Evolutionary conservation across 2,329 filamentous ascomycete species (phyloP).

Genomic region (Pestalotiopsis sp.): DNA sequence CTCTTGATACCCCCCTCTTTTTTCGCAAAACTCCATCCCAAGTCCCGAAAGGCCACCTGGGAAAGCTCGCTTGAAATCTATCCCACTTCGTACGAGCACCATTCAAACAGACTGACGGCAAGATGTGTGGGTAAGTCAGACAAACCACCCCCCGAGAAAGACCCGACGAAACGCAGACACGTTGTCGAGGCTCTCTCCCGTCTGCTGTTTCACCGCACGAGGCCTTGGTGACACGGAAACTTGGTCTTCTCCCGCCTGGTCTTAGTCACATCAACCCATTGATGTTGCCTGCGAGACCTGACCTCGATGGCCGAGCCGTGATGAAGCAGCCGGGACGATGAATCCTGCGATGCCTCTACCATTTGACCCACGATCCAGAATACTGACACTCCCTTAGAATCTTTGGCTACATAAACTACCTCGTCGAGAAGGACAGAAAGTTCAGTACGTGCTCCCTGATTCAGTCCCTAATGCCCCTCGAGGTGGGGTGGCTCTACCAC

Average conservation of each 20-base stretch:
- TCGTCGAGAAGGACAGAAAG: conserved; percentile 98
- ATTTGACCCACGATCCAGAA: not conserved
- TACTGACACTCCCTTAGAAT: conserved; percentile 44
- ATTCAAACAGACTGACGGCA: conserved; percentile 6
- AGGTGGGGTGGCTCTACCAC: not conserved
- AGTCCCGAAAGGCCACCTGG: not conserved
- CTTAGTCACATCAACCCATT: not conserved
- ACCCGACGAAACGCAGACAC: not conserved
- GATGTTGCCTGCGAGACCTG: not conserved
- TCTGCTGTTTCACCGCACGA: conserved; percentile 3
- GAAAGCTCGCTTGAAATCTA: not conserved
- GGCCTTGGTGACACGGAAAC: not conserved
- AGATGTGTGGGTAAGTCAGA: conserved; percentile 12
- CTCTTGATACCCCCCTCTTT: not conserved
- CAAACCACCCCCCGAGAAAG: not conserved
- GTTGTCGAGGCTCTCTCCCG: not conserved
- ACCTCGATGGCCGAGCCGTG: not conserved
- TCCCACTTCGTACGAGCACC: not conserved
- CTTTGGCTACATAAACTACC: conserved; percentile 99
- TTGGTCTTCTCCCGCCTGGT: not conserved
- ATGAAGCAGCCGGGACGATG: not conserved
- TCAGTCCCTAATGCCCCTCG: not conserved
- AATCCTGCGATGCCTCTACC: not conserved
- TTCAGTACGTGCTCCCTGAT: conserved; percentile 53
- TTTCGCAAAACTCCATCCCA: not conserved